phyloP scores from a whole-genome alignment of 257 asterid species.

The Rehmannia glutinosa region DNA sequence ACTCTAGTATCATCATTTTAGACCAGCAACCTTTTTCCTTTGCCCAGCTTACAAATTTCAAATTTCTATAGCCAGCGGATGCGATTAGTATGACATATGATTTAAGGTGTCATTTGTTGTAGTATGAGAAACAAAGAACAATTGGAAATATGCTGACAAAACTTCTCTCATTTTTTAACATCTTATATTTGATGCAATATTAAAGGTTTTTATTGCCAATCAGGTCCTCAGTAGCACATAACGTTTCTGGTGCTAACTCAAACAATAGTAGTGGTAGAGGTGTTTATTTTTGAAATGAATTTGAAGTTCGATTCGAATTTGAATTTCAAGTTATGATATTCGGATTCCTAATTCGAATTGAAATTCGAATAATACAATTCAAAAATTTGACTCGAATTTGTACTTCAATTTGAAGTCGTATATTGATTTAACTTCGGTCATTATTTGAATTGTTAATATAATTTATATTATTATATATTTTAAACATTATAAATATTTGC shows the following conservation, averaged over 20 bases:
- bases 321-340: no score
- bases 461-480: no score
- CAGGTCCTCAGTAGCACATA: background rate
- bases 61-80: background rate
- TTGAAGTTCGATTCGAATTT: no score
- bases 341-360: no score
- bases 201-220: background rate
- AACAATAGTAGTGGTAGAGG: background rate
- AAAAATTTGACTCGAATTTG: no score
- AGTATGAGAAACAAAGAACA: background rate
- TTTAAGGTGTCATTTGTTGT: no score
- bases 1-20: background rate
- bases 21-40: background rate
- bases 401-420: no score
- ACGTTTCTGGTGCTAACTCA: background rate
- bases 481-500: no score
- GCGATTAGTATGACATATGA: background rate
- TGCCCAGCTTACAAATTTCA: background rate
- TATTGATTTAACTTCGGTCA: no score
- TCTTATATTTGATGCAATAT: background rate
- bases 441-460: no score
- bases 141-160: background rate
- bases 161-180: background rate
- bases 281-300: no score
- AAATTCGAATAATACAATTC: no score